phyloP scores from a whole-genome alignment of 2,329 filamentous ascomycete genomes.

The Nemania sp. region DNA sequence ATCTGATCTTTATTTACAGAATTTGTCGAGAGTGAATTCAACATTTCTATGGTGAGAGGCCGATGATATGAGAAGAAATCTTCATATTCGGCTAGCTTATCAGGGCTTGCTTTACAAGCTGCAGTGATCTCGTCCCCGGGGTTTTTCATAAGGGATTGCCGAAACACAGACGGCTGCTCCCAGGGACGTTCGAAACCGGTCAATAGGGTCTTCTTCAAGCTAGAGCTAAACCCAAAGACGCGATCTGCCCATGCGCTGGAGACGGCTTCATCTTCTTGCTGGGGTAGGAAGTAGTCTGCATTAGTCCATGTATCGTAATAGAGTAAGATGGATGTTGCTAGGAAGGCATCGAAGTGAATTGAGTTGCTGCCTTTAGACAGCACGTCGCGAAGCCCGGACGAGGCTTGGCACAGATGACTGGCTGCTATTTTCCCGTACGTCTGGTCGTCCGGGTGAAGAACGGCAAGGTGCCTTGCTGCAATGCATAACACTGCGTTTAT shows the following conservation, averaged over 20 bases:
- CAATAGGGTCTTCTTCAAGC: slow-evolving; percentile 43
- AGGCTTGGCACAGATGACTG: slow-evolving; percentile 38
- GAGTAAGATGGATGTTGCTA: slow-evolving; percentile 42
- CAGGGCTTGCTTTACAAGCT: slow-evolving; percentile 7
- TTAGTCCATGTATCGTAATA: slow-evolving; percentile 44
- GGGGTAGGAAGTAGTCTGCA: slow-evolving; percentile 30
- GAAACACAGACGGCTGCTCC: slow-evolving; percentile 23
- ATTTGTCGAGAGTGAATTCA: slow-evolving; percentile 7
- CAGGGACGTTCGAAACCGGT: slow-evolving; percentile 33
- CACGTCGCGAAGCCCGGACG: slow-evolving; percentile 36
- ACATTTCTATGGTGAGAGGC: slow-evolving; percentile 19
- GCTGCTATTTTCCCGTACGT: slow-evolving; percentile 31
- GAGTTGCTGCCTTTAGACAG: slow-evolving; percentile 32
- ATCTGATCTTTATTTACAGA: not conserved
- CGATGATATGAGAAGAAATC: slow-evolving; percentile 32
- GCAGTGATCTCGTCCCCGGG: slow-evolving; percentile 6
- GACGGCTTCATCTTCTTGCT: not conserved
- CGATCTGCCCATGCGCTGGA: slow-evolving; percentile 35
- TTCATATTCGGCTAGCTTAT: slow-evolving; percentile 23
- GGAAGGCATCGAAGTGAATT: slow-evolving; percentile 42
- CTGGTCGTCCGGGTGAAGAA: slow-evolving; percentile 33
- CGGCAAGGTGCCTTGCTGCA: slow-evolving; percentile 42
- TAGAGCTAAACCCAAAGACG: slow-evolving; percentile 43
- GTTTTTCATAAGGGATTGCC: slow-evolving; percentile 10
- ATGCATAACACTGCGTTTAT: slow-evolving; percentile 43